Conservation (phyloP, 345 rosid species). For the Abelmoschus esculentus region DNA sequence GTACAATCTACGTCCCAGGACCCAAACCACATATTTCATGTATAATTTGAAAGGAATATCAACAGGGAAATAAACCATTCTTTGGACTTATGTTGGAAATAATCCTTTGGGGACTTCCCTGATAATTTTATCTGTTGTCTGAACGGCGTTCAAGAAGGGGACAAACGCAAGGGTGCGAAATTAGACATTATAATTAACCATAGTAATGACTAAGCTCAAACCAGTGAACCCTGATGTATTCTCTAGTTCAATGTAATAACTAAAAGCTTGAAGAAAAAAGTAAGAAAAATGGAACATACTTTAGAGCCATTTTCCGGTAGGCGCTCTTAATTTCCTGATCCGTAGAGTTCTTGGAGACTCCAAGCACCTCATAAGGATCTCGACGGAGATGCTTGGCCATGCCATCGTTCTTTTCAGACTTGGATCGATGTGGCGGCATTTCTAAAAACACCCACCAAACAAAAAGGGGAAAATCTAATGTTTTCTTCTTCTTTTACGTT, state of each 20-base stretch:
- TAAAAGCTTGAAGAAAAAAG: neutral
- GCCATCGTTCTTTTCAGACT: constrained; percentile 60
- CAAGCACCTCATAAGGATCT: constrained; percentile 89
- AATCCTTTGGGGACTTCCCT: too few relatives aligned
- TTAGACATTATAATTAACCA: neutral
- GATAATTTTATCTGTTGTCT: neutral
- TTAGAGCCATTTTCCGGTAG: constrained; percentile 90
- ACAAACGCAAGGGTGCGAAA: too few relatives aligned
- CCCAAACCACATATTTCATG: neutral
- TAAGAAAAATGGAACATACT: constrained; percentile 29
- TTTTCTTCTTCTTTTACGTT: neutral
- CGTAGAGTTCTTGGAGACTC: constrained; percentile 63
- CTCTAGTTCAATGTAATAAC: too few relatives aligned
- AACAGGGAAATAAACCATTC: neutral
- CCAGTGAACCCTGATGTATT: neutral
- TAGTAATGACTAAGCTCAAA: neutral
- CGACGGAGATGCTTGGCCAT: constrained; percentile 67
- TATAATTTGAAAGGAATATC: neutral
- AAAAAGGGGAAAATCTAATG: too few relatives aligned
- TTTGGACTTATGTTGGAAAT: too few relatives aligned
- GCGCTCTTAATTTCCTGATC: constrained; percentile 94
- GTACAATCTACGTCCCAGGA: neutral
- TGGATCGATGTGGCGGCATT: constrained; percentile 60
- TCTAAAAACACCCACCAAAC: neutral
- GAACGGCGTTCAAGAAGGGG: too few relatives aligned